Base-by-base conservation (phyloP, 352 stramenopile species). In the Phytophthora nicotianae region DNA sequence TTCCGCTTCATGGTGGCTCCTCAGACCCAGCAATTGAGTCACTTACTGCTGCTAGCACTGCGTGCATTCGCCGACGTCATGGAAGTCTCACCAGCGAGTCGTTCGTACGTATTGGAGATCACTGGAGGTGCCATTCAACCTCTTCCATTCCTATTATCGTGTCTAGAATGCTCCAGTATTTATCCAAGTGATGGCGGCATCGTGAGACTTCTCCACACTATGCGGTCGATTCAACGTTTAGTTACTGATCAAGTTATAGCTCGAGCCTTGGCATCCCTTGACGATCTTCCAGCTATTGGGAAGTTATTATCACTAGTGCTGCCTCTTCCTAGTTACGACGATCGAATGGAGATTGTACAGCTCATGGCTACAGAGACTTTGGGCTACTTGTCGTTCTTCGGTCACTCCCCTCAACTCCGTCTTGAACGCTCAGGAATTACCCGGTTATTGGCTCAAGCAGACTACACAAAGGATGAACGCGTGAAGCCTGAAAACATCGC, bases 311-410 rank as follows among this genome's bases (percentile, higher is more conserved):
- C 52, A 19, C 26, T 69, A 27, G 20, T 29, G 11, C 35, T 58
- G 2, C 48, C 59, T 53, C 51, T 41, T 3, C n/a, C 58, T 70
- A 24, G 50, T 69, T 7, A 65, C 55, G 5, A 52, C 45, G 29
- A 71, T 66, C 29, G 64, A 14, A 38, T 69, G 52, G 50, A 79
- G 3, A 80, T 65, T 9, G 52, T 77, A n/a, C 81, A 91, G 35
- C 76, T 84, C 50, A 84, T 89, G 65, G 81, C 66, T 0, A 77
- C 80, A 0, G 71, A 91, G 43, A 83, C 86, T 60, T 72, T 89
- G 29, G 81, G 81, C 0, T 86, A 89, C 32, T 73, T 89, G 81
- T 63, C 79, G 8, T 83, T 73, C 26, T 89, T 86, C 37, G 77
- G 74, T 2, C 65, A 86, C 35, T 71, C 65, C 0, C 50, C 81